Conservation (phyloP, 179 eudicot species). For the Camellia oleifera region DNA sequence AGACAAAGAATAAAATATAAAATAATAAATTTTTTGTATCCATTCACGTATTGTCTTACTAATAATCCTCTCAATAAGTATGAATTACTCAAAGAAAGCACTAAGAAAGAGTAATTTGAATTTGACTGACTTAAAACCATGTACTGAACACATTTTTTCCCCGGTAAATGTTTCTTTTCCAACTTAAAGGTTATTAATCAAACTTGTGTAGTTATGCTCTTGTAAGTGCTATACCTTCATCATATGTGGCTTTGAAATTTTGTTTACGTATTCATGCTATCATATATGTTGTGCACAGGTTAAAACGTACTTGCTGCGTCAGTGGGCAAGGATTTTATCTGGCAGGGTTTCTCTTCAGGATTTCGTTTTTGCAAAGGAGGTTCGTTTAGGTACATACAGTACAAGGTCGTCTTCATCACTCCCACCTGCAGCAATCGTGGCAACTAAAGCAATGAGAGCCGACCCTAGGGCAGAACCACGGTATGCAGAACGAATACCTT, state of each 20-base stretch:
- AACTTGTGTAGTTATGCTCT: background rate
- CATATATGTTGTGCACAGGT: conserved; percentile 38
- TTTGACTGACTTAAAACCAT: too few relatives aligned
- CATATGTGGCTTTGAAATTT: background rate
- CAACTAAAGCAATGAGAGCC: conserved; percentile 80
- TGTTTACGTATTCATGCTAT: background rate
- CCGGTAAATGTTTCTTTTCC: background rate
- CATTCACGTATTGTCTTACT: background rate
- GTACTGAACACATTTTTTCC: background rate
- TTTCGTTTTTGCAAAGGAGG: conserved; percentile 96
- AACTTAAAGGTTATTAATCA: background rate
- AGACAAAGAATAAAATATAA: background rate
- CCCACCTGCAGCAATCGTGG: conserved; percentile 95
- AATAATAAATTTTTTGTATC: background rate
- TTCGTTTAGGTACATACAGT: conserved; percentile 88
- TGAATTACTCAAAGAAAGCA: background rate
- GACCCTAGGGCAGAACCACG: conserved; percentile 98
- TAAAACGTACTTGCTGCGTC: conserved; percentile 67
- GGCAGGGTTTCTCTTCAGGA: conserved; percentile 79
- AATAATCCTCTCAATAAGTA: background rate
- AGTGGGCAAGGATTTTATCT: conserved; percentile 80
- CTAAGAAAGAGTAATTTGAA: background rate
- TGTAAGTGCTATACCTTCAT: background rate
- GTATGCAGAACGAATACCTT: conserved; percentile 81
- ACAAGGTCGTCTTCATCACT: conserved; percentile 59